phyloP scores from a whole-genome alignment of 306 rosid species.

The Cicer yamashitae region DNA sequence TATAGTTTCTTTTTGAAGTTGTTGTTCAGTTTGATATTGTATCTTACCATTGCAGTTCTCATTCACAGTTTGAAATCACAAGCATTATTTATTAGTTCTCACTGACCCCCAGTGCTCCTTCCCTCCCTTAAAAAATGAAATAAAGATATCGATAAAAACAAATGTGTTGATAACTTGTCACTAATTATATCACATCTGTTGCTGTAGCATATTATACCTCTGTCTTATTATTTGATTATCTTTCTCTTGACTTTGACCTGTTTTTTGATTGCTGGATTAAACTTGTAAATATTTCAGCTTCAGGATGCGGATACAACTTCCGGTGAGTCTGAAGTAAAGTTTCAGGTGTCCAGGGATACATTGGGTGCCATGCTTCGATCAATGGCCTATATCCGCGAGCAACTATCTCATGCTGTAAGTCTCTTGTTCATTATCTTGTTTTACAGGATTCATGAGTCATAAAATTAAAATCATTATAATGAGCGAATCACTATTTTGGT shows the following conservation, averaged over 20 bases:
- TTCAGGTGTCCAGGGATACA: conserved; percentile 95
- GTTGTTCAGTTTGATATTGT: conserved; percentile 1
- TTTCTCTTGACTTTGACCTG: conserved; percentile 16
- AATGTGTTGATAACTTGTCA: conserved; percentile 33
- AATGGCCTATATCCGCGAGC: conserved; percentile 98
- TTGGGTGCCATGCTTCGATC: conserved; percentile 97
- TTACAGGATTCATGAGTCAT: neutral
- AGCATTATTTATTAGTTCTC: conserved; percentile 9
- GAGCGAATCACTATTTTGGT: neutral
- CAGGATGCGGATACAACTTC: conserved; percentile 87
- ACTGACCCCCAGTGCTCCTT: neutral
- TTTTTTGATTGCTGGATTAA: conserved; percentile 22
- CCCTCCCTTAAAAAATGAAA: conserved; percentile 10
- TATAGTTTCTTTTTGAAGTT: conserved; percentile 10
- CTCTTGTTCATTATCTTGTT: conserved; percentile 30
- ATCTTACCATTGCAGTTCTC: neutral
- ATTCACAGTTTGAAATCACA: conserved; percentile 1
- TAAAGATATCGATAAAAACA: conserved; percentile 6
- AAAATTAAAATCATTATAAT: conserved; percentile 18
- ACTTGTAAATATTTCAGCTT: conserved; percentile 65
- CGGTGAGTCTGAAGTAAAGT: conserved; percentile 96
- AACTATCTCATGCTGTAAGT: conserved; percentile 84
- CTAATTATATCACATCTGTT: conserved; percentile 24
- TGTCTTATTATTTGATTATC: conserved; percentile 5
- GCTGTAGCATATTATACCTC: conserved; percentile 12